Conservation (phyloP, 345 rosid genomes). For the Streptanthus diversifolius region DNA sequence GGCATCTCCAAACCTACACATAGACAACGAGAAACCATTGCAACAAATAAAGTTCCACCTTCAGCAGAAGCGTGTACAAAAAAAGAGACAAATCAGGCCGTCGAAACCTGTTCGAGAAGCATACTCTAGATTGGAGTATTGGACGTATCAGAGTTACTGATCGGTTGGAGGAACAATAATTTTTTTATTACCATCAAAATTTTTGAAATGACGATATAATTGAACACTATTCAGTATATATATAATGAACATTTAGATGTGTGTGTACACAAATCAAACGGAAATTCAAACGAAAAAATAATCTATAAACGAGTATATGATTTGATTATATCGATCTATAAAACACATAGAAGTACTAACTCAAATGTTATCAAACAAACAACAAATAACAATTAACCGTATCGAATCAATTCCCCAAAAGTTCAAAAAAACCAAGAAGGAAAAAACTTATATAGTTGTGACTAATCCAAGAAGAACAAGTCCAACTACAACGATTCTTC, state of each 20-base stretch:
- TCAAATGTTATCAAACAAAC: constrained; percentile 6
- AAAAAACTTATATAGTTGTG: constrained; percentile 5
- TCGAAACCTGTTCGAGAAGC: too few relatives aligned
- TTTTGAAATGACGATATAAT: background rate
- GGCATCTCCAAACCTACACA: too few relatives aligned
- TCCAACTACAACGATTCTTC: constrained; percentile 6
- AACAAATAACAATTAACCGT: background rate
- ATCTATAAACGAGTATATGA: background rate
- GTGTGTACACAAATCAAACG: background rate
- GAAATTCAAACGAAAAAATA: background rate
- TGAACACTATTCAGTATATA: background rate
- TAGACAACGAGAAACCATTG: too few relatives aligned
- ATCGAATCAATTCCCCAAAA: background rate
- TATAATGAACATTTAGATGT: background rate
- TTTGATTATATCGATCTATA: background rate
- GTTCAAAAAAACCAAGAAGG: background rate
- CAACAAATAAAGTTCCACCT: too few relatives aligned
- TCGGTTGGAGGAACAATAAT: too few relatives aligned
- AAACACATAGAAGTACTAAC: constrained; percentile 11
- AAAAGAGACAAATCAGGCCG: too few relatives aligned
- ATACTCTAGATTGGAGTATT: too few relatives aligned
- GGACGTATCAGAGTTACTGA: too few relatives aligned
- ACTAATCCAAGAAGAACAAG: constrained; percentile 28
- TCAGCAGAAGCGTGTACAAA: too few relatives aligned
- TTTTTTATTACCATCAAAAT: too few relatives aligned